Base-by-base conservation (phyloP, 2,329 filamentous ascomycete species). In the Calonectria ilicicola region DNA sequence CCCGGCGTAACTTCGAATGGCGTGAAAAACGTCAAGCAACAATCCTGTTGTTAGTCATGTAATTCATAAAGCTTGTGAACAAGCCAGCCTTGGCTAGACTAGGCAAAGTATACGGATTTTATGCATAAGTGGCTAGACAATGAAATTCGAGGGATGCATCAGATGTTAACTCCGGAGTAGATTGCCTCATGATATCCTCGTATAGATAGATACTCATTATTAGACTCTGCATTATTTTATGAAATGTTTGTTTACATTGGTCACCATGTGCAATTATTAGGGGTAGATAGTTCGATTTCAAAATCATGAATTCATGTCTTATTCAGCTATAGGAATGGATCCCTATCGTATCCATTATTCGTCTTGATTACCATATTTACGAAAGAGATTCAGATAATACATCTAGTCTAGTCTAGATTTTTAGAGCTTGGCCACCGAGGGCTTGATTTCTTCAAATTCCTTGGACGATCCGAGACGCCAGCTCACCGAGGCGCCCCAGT, bases 381-480 rank as follows among this genome's bases (percentile, higher is more conserved):
- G 29, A 58, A 32, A 19, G n/a, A 17, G n/a, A 17, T 58, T 58
- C 32, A 38, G 53, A 58, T 38, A 44, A 62, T 62, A 62, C 35
- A 46, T 32, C 40, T 32, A 21, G 38, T 63, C 51, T 32, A 38
- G 32, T 56, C 51, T n/a, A 29, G 26, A 19, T 40, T 42, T 23
- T 42, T 27, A 79, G 1, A 78, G 68, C 64, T 76, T 79, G 0
- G 72, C 58, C 10, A 56, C 19, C 0, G 53, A 23, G 14, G 75
- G 75, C 14, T 72, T 27, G 21, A 79, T 62, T 5, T 81, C 78
- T 1, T 47, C 46, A 53, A 82, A 70, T 47, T 82, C 80, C 8
- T 67, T 74, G 2, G 80, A 79, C 17, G 78, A 77, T 5, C 83
- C 83, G 8, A 84, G 72, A n/a, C 84, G 80, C 84, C 84, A 85